A percentile compares a stretch with the other conserved stretches of the same genome.
These are phyloP conservation scores for Salicornia ramosissima DNA, from an alignment of 148 eudicot species.

Conservation along the genomic window DNA sequence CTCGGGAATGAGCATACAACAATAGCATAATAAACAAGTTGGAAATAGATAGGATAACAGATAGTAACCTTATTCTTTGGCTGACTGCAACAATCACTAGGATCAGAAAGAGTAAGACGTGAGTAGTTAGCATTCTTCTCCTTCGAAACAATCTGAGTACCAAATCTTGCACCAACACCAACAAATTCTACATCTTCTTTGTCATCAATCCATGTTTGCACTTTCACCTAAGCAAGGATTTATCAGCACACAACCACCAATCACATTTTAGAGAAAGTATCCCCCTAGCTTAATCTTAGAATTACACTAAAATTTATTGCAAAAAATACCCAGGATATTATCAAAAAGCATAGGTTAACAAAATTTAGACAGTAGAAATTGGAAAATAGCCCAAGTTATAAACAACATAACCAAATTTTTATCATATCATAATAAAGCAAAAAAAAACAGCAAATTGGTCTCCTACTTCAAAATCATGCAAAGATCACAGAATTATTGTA, in stretches of 20 bases:
- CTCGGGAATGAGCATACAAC: conserved; percentile 3
- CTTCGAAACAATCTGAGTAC: conserved; percentile 56
- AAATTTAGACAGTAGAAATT: neutral
- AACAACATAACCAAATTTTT: neutral
- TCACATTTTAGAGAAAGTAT: neutral
- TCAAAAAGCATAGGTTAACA: neutral
- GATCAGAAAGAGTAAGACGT: conserved; percentile 52
- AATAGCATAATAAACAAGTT: conserved; percentile 1
- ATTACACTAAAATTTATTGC: conserved; percentile 1
- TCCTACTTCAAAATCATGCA: conserved; percentile 6
- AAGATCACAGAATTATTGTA: too few species aligned
- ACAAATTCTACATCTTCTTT: conserved; percentile 60
- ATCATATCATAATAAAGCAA: conserved; percentile 6
- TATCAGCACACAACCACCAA: conserved; percentile 3
- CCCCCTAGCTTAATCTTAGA: neutral
- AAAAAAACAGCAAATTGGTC: neutral
- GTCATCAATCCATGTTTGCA: conserved; percentile 83
- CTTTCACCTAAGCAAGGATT: conserved; percentile 56
- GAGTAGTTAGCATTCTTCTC: conserved; percentile 70
- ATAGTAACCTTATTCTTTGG: conserved; percentile 61
- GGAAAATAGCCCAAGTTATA: neutral
- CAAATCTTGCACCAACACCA: conserved; percentile 92
- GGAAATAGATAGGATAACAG: conserved; percentile 10
- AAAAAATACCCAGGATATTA: neutral
- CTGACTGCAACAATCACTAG: conserved; percentile 68